Base-by-base conservation (phyloP, 768 basidiomycete genomes). In the Saitozyma podzolica region DNA sequence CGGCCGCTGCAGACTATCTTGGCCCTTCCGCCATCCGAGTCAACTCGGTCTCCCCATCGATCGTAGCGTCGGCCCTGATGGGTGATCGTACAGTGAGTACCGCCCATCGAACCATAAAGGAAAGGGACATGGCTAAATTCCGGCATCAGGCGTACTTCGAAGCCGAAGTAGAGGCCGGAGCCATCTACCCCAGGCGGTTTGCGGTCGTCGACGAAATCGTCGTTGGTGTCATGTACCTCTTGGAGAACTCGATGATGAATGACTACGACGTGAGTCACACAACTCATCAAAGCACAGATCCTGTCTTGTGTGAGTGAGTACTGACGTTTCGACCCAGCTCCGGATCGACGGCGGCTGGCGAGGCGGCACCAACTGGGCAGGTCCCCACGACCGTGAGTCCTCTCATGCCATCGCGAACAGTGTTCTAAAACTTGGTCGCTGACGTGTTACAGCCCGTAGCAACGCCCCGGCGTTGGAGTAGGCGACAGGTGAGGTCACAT, bases 221-320 rank as follows among this genome's bases (percentile, higher is more conserved):
- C 14, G 39, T 53, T 17, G 61, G 20, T 6, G 56, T 66, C 56
- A 11, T 63, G 14, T 66, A 54, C 57, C 47, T 66, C 42, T 16
- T 66, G 9, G 61, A 66, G 49, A 66, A 66, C 40, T 62, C 61
- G 40, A 63, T 62, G 61, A 54, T 66, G 48, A 66, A 66, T 51
- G 61, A 53, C 51, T 37, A n/a, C n/a, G 51, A 29, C 29, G 29
- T 29, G 29, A 29, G 29, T 29, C 29, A 29, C 29, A 29, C 29
- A 2, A 29, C 29, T 29, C 29, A 5, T 29, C 29, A 29, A 29
- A 2, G 5, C 29, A 29, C 29, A 29, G 29, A 29, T 5, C 5
- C 2, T 29, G 29, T 29, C 29, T 29, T 29, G 29, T 29, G 29
- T 29, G 2, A 29, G n/a, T n/a, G n/a, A 29, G 29, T 5, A 29